A percentile compares a stretch with the other conserved stretches of the same genome.
Conservation (phyloP, 441 rosid genomes). For the Macaranga tanarius region DNA sequence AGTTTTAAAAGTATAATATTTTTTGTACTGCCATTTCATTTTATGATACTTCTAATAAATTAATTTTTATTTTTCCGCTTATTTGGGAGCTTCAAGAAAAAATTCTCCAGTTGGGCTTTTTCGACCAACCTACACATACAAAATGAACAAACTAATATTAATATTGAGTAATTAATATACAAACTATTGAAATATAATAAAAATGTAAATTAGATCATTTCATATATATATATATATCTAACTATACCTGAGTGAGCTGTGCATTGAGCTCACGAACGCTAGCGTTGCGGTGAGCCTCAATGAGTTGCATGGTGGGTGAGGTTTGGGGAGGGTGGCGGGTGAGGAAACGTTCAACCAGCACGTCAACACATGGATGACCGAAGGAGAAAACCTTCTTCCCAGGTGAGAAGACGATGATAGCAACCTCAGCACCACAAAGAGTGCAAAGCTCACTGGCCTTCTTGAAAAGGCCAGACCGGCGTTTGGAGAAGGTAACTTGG, state of each 20-base stretch:
- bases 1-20: not conserved
- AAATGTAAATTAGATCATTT: not conserved
- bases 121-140: not conserved
- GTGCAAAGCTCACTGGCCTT: slow-evolving; percentile 55
- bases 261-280: slow-evolving; percentile 35
- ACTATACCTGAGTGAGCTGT: slow-evolving; percentile 42
- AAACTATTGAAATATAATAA: not conserved
- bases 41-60: too few species aligned
- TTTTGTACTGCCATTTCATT: too few species aligned
- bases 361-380: slow-evolving; percentile 48
- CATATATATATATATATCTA: not conserved
- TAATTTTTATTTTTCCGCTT: too few species aligned
- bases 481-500: slow-evolving; percentile 52
- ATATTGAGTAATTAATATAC: not conserved
- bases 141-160: not conserved
- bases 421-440: slow-evolving; percentile 46
- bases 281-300: slow-evolving; percentile 32
- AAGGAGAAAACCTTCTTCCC: slow-evolving; percentile 48
- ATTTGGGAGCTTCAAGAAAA: not conserved
- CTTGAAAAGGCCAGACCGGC: slow-evolving; percentile 48
- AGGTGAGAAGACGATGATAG: slow-evolving; percentile 40
- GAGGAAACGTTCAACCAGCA: slow-evolving; percentile 33
- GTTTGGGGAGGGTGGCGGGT: slow-evolving; percentile 24
- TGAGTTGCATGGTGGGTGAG: slow-evolving; percentile 35
- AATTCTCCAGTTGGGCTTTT: too few species aligned